Base-by-base conservation (phyloP, 2,329 filamentous ascomycete species). In the Pestalotiopsis sp. region DNA sequence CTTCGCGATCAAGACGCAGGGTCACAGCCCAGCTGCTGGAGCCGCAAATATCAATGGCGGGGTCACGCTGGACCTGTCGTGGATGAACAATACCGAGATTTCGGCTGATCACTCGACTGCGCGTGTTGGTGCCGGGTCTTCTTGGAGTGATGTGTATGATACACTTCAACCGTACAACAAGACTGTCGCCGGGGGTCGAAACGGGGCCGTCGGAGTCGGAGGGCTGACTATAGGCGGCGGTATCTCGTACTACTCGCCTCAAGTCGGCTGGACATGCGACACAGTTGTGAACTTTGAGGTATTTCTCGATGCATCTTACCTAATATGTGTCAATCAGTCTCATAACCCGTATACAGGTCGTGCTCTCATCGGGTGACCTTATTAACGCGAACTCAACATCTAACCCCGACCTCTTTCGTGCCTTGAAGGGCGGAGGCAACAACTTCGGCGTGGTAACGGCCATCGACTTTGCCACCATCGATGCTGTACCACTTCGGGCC, bases 221-320 rank as follows among this genome's bases (percentile, higher is more conserved):
- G 73, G 73, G n/a, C 63, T 73, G 12, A 68, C 73, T 38, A 70
- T 70, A 13, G 72, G 72, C 11, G 73, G 73, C 6, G 73, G 73
- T 13, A 68, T 66, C 60, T 69, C 69, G 14, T 70, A 67, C 52
- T 69, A 70, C 56, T 68, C 69, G 36, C 65, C 52, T 66, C 66
- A 69, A 39, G 62, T 63, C 20, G 71, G 71, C 5, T 73, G 62
- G 64, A 68, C 70, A 3, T 73, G 70, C 58, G 70, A 72, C 49
- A 71, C 68, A 3, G 71, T 73, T 1, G 49, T 69, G 14, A 70
- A 71, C 56, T 73, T 70, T 49, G 68, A 73, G 61, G 68, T 64
- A 64, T 39, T 25, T 66, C 11, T 13, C 59, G 68, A 25, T 52
- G 57, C n/a, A 52, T 60, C 4, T 9, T 39, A 60, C 2, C 45